phyloP scores from a whole-genome alignment of 768 basidiomycete species.

The Suillus weaverae region DNA sequence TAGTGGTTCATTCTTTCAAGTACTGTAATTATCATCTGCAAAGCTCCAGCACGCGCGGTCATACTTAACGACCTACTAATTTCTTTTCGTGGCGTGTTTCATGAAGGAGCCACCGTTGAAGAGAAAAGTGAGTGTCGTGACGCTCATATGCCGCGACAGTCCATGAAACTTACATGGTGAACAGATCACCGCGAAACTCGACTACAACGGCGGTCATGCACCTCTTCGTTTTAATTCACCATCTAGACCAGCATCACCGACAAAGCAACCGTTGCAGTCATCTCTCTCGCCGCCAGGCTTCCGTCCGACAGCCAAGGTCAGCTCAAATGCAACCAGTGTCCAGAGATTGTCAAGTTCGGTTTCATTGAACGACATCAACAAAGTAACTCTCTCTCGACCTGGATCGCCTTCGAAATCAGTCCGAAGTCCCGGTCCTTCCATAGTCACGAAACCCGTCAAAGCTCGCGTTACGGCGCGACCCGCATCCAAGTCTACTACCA shows the following conservation, averaged over 20 bases:
- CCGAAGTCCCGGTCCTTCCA: conserved; percentile 35
- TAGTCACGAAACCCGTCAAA: conserved; percentile 25
- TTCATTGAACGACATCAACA: conserved; percentile 15
- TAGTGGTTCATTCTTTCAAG: conserved; percentile 7
- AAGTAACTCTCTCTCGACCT: conserved; percentile 37
- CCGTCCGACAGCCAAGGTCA: conserved; percentile 63
- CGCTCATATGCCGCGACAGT: conserved; percentile 1
- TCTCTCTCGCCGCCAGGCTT: conserved; percentile 29
- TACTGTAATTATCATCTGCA: conserved; percentile 10
- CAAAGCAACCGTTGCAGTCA: conserved; percentile 34
- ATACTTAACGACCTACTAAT: conserved; percentile 1
- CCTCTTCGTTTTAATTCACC: conserved; percentile 30
- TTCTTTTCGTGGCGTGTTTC: conserved; percentile 5
- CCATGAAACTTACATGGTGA: conserved; percentile 1
- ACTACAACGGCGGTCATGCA: conserved; percentile 36
- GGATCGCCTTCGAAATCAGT: conserved; percentile 39
- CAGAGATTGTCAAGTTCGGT: conserved; percentile 28
- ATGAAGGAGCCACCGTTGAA: conserved; percentile 41
- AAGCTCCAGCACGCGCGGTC: not conserved
- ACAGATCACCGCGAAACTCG: conserved; percentile 57
- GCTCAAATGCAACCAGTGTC: conserved; percentile 45
- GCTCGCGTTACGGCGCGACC: conserved; percentile 32
- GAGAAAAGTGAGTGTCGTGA: conserved; percentile 47
- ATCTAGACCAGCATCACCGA: conserved; percentile 52
- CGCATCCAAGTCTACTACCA: conserved; percentile 23